Percentiles rank a stretch among this genome's conserved stretches.
Conservation (phyloP, 441 rosid genomes). For the Manihot esculenta region DNA sequence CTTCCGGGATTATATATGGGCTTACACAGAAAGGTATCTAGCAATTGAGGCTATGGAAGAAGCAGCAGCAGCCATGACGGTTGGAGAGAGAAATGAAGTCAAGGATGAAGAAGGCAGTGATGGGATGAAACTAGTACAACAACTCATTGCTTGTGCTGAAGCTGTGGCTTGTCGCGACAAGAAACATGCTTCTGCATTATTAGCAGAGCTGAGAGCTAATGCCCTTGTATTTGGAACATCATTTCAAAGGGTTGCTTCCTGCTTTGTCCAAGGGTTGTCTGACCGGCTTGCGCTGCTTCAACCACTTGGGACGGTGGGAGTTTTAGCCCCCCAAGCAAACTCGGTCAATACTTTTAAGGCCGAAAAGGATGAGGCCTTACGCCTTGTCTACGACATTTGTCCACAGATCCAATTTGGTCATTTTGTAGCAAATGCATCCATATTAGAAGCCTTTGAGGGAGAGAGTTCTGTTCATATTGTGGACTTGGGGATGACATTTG, state of each 20-base stretch:
- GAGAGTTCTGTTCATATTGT: constrained; percentile 58
- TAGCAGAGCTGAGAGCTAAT: constrained; percentile 44
- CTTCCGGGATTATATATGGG: constrained; percentile 47
- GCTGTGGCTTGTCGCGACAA: constrained; percentile 72
- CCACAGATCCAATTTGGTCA: constrained; percentile 56
- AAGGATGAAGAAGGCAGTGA: constrained; percentile 29
- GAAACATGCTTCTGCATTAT: constrained; percentile 41
- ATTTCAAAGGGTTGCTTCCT: constrained; percentile 65
- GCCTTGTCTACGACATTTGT: constrained; percentile 53
- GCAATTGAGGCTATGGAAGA: constrained; percentile 51
- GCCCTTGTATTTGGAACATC: constrained; percentile 57
- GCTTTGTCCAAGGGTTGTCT: constrained; percentile 59
- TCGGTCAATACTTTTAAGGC: constrained; percentile 31
- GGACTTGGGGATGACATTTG: constrained; percentile 61
- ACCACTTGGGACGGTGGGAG: constrained; percentile 41
- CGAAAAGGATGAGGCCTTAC: constrained; percentile 51
- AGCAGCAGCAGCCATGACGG: constrained; percentile 28
- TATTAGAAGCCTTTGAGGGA: constrained; percentile 82
- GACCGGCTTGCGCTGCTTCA: constrained; percentile 47
- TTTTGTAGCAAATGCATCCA: constrained; percentile 47
- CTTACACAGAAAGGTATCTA: constrained; percentile 40
- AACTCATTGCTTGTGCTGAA: constrained; percentile 57
- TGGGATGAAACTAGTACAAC: constrained; percentile 47
- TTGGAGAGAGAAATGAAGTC: constrained; percentile 14
- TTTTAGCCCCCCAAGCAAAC: constrained; percentile 22